Conservation (phyloP, 768 basidiomycete genomes). For the Boletus coccyginus region DNA sequence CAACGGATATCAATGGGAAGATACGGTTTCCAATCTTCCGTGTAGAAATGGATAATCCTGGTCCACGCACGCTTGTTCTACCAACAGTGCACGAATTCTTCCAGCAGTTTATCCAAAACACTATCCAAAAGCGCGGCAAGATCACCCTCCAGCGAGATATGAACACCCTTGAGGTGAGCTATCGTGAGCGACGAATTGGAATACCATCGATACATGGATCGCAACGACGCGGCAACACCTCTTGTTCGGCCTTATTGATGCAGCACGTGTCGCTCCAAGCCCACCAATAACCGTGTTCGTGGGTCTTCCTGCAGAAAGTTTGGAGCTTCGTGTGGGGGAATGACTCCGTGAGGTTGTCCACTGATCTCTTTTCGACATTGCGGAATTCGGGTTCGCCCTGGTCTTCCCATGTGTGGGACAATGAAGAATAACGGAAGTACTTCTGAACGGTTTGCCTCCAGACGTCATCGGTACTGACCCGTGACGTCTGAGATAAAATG, state of each 20-base stretch:
- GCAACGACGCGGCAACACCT: slow-evolving; percentile 15
- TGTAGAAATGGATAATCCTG: slow-evolving; percentile 20
- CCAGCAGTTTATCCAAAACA: background rate
- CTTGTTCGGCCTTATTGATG: slow-evolving; percentile 21
- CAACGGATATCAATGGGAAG: background rate
- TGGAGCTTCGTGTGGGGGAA: slow-evolving; percentile 5
- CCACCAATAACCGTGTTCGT: slow-evolving; percentile 13
- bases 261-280: slow-evolving; percentile 28
- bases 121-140: background rate
- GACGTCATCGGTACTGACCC: background rate
- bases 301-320: slow-evolving; percentile 10
- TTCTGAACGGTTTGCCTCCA: background rate
- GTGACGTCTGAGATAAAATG: slow-evolving; percentile 3
- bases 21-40: slow-evolving; percentile 21
- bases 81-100: slow-evolving; percentile 7
- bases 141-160: background rate
- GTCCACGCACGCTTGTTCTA: slow-evolving; percentile 28
- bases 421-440: slow-evolving; percentile 17
- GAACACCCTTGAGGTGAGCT: slow-evolving; percentile 21
- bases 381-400: slow-evolving; percentile 4
- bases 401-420: slow-evolving; percentile 24
- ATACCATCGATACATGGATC: slow-evolving; percentile 29
- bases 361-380: background rate
- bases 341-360: slow-evolving; percentile 2
- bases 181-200: slow-evolving; percentile 21